phyloP scores from a whole-genome alignment of 768 basidiomycete species.

The Mycena capillaripes region DNA sequence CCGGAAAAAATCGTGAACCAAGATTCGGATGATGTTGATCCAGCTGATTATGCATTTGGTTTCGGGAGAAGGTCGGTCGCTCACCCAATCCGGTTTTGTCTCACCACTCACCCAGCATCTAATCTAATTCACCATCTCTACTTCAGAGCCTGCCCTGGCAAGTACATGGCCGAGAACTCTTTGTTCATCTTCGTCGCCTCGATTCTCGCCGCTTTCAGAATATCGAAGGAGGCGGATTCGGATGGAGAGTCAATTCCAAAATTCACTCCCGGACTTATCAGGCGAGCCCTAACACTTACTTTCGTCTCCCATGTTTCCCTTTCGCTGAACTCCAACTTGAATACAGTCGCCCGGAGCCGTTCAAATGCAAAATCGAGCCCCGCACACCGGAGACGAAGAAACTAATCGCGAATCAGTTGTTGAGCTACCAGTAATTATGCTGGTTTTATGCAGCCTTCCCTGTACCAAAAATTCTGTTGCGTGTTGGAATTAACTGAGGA shows the following conservation, averaged over 20 bases:
- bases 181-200: slow-evolving; percentile 20
- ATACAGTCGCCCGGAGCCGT: slow-evolving; percentile 22
- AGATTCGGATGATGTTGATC: neutral
- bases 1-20: neutral
- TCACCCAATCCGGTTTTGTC: no score
- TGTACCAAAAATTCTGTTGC: no score
- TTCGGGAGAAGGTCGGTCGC: slow-evolving; percentile 13
- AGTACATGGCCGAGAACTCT: slow-evolving; percentile 24
- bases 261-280: slow-evolving; percentile 14
- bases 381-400: neutral
- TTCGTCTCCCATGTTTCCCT: neutral
- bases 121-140: no score
- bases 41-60: slow-evolving; percentile 8
- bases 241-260: neutral
- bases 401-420: slow-evolving; percentile 1
- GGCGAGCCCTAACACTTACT: neutral
- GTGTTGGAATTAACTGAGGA: no score
- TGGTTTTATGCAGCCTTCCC: no score
- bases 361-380: slow-evolving; percentile 7
- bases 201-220: slow-evolving; percentile 10
- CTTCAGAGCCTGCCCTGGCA: slow-evolving; percentile 16
- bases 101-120: no score
- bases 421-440: no score
- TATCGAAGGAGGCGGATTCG: neutral
- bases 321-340: neutral